Base-by-base conservation (phyloP, 805 yeast genomes). In the Myxozyma mucilagina region DNA sequence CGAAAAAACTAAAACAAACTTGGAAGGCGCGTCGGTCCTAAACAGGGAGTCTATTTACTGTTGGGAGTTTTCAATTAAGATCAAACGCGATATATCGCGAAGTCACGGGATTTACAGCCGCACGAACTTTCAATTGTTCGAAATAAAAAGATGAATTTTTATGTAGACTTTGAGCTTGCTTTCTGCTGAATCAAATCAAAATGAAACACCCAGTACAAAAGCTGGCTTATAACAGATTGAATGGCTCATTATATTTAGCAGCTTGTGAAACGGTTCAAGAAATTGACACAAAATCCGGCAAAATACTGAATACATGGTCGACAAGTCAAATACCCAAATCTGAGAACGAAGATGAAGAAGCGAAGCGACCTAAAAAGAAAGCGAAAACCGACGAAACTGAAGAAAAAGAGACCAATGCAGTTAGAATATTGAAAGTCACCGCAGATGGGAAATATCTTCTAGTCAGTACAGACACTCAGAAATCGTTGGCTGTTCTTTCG, bases 381-480 rank as follows among this genome's bases (percentile, higher is more conserved):
- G 60, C 67, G 18, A 64, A 62, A 43, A 16, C 24, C 7, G 13
- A 14, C 4, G 42, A 34, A 4, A 45, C 8, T 8, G 47, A 47
- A 13, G 34, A 53, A n/a, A 34, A 24, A 24, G 79, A 83, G 31
- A 84, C 80, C 71, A 86, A 86, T 63, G 84, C 87, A 67, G 83
- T 92, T 52, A 81, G 96, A 71, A 80, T 84, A 24, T 72, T 92
- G 64, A 73, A 75, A 7, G 70, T 90, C 54, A 76, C 84, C 8
- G 75, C 82, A 29, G 77, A 81, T 66, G 87, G 84, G 49, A 72
- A 78, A 45, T 78, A 79, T 68, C 72, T 92, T 41, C 78, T 89
- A 31, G 87, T 84, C 1, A 84, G 89, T 47, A 86, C 96, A 1
- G 96, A 90, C 71, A 87, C 87, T 59, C 96, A 89, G 71, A 94